These are phyloP conservation scores for Solanum corneliomulleri DNA, from an alignment of 257 asterid genomes.

Conservation along the genomic window DNA sequence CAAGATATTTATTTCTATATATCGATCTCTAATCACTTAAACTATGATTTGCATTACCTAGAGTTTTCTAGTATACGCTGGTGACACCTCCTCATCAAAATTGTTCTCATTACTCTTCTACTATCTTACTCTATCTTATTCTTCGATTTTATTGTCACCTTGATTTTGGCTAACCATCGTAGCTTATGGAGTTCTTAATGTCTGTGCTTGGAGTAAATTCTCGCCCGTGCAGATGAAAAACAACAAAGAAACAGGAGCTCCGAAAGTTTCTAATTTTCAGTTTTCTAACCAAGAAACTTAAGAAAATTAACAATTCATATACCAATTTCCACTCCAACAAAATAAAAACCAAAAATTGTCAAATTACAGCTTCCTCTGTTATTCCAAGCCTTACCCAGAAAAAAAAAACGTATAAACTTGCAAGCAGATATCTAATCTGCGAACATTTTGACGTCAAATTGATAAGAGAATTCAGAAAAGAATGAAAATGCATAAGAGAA, in stretches of 20 bases:
- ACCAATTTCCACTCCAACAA: neutral
- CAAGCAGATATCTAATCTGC: neutral
- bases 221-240: neutral
- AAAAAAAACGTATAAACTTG: neutral
- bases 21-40: neutral
- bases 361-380: neutral
- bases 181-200: neutral
- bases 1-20: neutral
- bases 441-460: neutral
- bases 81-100: neutral
- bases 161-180: neutral
- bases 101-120: neutral
- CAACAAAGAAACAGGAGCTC: neutral
- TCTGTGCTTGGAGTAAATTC: neutral
- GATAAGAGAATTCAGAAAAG: neutral
- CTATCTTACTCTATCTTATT: neutral
- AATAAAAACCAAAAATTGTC: neutral
- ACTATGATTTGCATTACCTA: neutral
- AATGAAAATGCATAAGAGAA: neutral
- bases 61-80: neutral
- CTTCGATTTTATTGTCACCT: neutral
- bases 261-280: neutral
- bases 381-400: neutral
- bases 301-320: neutral
- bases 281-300: neutral